Base-by-base conservation (phyloP, 2,329 filamentous ascomycete species). In the Fusarium oxysporum region DNA sequence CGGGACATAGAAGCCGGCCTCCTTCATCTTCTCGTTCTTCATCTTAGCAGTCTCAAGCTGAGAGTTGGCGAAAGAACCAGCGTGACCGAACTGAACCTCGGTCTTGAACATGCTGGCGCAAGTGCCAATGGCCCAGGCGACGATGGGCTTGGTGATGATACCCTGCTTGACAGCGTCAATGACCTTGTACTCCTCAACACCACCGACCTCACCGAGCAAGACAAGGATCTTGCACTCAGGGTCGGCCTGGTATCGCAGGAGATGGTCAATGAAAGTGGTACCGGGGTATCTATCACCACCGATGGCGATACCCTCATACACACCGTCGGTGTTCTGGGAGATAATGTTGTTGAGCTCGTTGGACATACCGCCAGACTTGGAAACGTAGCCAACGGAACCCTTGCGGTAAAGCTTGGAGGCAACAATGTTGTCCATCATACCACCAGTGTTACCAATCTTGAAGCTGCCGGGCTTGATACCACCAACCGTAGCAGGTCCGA, bases 401-500 rank as follows among this genome's bases (percentile, higher is more conserved):
- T 96, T 96, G 86, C 96, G 96, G 92, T 99, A 99, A 71, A 99
- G 94, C 92, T 99, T 99, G 84, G 96, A 98, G 78, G 96, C 95
- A 75, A 99, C 96, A 81, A 99, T 99, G 91, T 99, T 99, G 91
- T 99, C 96, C 96, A 99, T 99, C 96, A 99, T 99, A 86, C 96
- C 96, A 90, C 96, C 96, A 80, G 96, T 99, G 91, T 99, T 99
- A 84, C 96, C 96, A 76, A 99, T 99, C 91, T 98, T 99, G 93
- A 96, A 99, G 84, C 93, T 94, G 84, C 96, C 96, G 72, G 96
- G 96, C 91, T 98, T 99, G 88, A 99, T 98, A 81, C 96, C 96
- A 91, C 96, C 96, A 73, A 99, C 96, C 63, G 96, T 99, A 79
- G 96, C 96, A 75, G 96, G 96, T 76, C 96, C 96, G 82, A 99